Base-by-base conservation (phyloP, 2,329 filamentous ascomycete genomes). In the Plenodomus lindquistii region DNA sequence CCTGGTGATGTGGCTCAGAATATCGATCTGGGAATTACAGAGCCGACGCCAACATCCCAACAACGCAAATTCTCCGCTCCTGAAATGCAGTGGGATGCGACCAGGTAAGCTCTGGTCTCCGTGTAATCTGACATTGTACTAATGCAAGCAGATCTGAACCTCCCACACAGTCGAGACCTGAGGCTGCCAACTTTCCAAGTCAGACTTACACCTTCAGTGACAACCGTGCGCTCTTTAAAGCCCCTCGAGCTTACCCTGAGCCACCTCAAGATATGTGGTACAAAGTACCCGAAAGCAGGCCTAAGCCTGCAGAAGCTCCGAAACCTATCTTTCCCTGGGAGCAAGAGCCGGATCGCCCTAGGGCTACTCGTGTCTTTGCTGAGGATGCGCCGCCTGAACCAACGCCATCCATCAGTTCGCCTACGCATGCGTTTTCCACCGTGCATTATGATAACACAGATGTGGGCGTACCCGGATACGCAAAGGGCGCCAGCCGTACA, bases 311-410 rank as follows among this genome's bases (percentile, higher is more conserved):
- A 40, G 78, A 85, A 55, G 81, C 77, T 52, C 82, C 85, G 13
- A 80, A 81, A 40, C 81, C 85, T 2, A 86, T 97, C 40, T 99
- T 99, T 71, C 94, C 94, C 0, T 99, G 94, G 94, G 94, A 99
- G 71, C 75, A 73, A 36, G 77, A 86, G 53, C 82, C 82, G 15
- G 76, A 85, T 48, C 83, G 82, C 52, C 80, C 86, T 11, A 83
- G 79, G 61, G 75, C 84, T 9, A 83, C 82, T 11, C 83, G 89
- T 57, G 79, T 85, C 11, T 94, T 92, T 63, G 74, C 77, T 39
- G 83, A 85, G 50, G 82, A 85, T 49, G 59, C 72, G 17, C 54
- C 63, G 20, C 65, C 69, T 41, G 62, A 65, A 50, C 64, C 74
- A 15, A 68, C 73, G 10, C 82, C 62, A 13, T 41, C 42, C 13